A percentile compares a stretch with the other conserved stretches of the same genome.
Evolutionary conservation across 768 basidiomycete genomes (phyloP).

Genomic region (Agaricus blazei): DNA sequence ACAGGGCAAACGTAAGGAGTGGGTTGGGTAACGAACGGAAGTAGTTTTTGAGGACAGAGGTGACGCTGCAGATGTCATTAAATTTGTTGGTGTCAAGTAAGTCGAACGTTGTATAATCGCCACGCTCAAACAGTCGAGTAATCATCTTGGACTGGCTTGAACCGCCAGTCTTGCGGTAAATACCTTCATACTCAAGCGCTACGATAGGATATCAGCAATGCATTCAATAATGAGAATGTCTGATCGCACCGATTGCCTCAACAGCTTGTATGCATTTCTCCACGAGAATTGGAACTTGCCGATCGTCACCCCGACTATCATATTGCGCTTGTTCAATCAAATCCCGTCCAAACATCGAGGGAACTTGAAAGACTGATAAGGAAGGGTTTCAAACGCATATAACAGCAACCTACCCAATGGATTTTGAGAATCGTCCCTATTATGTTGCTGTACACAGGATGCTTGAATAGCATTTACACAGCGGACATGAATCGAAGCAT

Average conservation of each 20-base stretch:
- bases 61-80: constrained; percentile 96
- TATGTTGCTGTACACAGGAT: constrained; percentile 60
- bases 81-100: constrained; percentile 82
- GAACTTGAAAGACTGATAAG: constrained; percentile 40
- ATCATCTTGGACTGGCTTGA: constrained; percentile 89
- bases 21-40: constrained; percentile 92
- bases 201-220: not conserved
- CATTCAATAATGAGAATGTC: not conserved
- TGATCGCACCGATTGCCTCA: constrained; percentile 67
- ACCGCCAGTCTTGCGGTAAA: constrained; percentile 97
- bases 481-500: constrained; percentile 81
- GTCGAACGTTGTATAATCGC: constrained; percentile 87
- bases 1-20: constrained; percentile 84
- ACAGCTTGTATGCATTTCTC: constrained; percentile 96
- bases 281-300: constrained; percentile 80
- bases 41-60: constrained; percentile 95
- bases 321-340: constrained; percentile 77
- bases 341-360: constrained; percentile 92
- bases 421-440: constrained; percentile 30
- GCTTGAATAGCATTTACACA: constrained; percentile 67
- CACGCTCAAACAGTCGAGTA: constrained; percentile 91
- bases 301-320: constrained; percentile 55
- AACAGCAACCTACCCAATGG: constrained; percentile 32
- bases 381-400: constrained; percentile 7
- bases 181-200: constrained; percentile 96